These are phyloP conservation scores for Gaeumannomyces sp. DNA, from an alignment of 2,329 filamentous ascomycete genomes.

Conservation along the genomic window DNA sequence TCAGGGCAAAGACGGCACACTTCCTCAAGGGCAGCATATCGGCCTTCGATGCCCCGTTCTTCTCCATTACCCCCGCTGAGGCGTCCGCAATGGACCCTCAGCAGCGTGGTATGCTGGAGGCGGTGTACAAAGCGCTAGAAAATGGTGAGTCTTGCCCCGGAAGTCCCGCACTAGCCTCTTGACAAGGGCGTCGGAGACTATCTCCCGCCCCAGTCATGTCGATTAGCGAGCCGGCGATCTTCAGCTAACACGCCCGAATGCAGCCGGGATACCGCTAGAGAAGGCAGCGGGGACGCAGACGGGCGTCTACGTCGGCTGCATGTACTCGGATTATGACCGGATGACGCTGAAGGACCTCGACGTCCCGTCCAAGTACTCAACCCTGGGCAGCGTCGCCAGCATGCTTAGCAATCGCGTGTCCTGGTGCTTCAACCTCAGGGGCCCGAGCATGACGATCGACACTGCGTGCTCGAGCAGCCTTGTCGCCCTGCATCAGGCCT, in stretches of 20 bases:
- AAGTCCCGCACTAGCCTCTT: not conserved
- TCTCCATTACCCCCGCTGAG: slow-evolving; percentile 63
- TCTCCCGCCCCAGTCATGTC: not conserved
- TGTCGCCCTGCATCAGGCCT: slow-evolving; percentile 27
- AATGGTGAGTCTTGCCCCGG: slow-evolving; percentile 27
- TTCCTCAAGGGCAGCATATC: slow-evolving; percentile 11
- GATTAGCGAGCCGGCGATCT: not conserved
- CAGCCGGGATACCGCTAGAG: slow-evolving; percentile 7
- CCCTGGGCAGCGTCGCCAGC: slow-evolving; percentile 23
- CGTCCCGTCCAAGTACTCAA: slow-evolving; percentile 18
- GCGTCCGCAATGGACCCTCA: slow-evolving; percentile 61
- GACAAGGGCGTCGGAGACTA: not conserved
- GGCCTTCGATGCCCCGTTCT: slow-evolving; percentile 57
- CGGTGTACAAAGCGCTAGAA: slow-evolving; percentile 60
- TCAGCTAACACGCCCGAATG: not conserved
- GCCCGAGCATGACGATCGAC: slow-evolving; percentile 29
- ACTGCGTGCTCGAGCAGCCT: slow-evolving; percentile 32
- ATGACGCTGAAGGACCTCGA: slow-evolving; percentile 19
- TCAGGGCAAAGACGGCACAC: slow-evolving; percentile 8
- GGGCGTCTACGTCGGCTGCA: slow-evolving; percentile 18
- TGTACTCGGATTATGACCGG: slow-evolving; percentile 20
- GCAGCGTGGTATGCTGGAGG: slow-evolving; percentile 55
- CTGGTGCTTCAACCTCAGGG: slow-evolving; percentile 30
- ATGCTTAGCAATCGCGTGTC: slow-evolving; percentile 30
- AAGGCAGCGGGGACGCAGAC: slow-evolving; percentile 4